Conservation (phyloP, 2,329 filamentous ascomycete species). For the Ophiostoma ips region DNA sequence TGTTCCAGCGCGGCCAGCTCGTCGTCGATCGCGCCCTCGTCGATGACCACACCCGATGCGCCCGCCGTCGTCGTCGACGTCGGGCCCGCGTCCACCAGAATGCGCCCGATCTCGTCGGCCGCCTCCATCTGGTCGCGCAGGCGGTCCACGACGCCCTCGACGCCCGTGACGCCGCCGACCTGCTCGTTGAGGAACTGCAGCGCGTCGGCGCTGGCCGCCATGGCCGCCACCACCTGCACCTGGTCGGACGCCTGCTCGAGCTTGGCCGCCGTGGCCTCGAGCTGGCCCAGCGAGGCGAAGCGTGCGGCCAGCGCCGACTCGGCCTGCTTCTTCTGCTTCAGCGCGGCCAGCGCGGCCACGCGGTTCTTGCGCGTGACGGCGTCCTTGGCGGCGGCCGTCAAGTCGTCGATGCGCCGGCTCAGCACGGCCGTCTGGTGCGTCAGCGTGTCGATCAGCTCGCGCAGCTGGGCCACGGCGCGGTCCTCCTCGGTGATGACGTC, state of each 20-base stretch:
- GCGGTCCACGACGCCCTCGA: slow-evolving; percentile 61
- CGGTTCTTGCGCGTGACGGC: slow-evolving; percentile 53
- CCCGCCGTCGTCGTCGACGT: neutral
- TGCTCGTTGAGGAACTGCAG: slow-evolving; percentile 60
- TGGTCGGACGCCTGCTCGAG: slow-evolving; percentile 80
- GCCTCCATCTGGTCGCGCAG: slow-evolving; percentile 68
- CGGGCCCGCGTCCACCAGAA: slow-evolving; percentile 52
- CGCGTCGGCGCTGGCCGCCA: slow-evolving; percentile 63
- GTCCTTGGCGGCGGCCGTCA: slow-evolving; percentile 51
- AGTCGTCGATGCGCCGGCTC: slow-evolving; percentile 48
- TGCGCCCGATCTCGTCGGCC: slow-evolving; percentile 67
- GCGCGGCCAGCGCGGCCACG: slow-evolving; percentile 58
- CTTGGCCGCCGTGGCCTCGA: slow-evolving; percentile 70
- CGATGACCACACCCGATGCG: slow-evolving; percentile 31
- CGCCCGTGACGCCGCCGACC: slow-evolving; percentile 61
- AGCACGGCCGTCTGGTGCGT: slow-evolving; percentile 58
- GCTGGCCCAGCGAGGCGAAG: slow-evolving; percentile 32
- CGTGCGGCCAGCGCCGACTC: slow-evolving; percentile 40
- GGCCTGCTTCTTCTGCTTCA: slow-evolving; percentile 70
- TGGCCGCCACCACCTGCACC: slow-evolving; percentile 66
- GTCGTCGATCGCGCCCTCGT: slow-evolving; percentile 76
- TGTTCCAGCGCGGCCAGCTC: slow-evolving; percentile 67
- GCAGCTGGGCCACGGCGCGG: slow-evolving; percentile 67
- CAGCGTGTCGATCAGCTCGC: slow-evolving; percentile 61
- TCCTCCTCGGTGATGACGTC: slow-evolving; percentile 65